phyloP scores from a whole-genome alignment of 345 rosid species.

The Mallotus nudiflorus region DNA sequence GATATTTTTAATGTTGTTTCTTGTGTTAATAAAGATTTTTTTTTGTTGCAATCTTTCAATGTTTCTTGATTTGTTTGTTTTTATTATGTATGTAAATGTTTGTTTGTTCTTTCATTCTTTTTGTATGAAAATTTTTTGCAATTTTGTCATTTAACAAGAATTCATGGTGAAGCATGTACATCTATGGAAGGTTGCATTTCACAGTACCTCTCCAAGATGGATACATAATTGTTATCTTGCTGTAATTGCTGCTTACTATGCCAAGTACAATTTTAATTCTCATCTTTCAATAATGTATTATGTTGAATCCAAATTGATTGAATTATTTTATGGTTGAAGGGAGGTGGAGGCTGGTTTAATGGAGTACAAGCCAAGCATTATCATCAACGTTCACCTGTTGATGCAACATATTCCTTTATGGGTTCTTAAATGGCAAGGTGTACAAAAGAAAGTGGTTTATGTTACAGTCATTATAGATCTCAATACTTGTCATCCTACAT shows the following conservation, averaged over 20 bases:
- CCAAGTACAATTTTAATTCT: conserved; percentile 68
- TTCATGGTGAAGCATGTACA: conserved; percentile 97
- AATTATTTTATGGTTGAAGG: conserved; percentile 39
- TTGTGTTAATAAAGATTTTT: no score
- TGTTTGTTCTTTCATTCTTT: not conserved
- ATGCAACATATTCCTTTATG: conserved; percentile 95
- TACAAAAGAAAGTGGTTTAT: conserved; percentile 85
- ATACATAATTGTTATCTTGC: conserved; percentile 80
- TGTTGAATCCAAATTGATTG: not conserved
- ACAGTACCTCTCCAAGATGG: conserved; percentile 92
- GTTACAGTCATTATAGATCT: conserved; percentile 93
- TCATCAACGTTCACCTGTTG: conserved; percentile 92
- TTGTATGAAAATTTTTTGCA: not conserved
- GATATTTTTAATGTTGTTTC: no score
- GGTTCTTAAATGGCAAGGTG: conserved; percentile 96
- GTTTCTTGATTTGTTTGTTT: not conserved
- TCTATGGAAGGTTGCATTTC: conserved; percentile 94
- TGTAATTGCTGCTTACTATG: conserved; percentile 90
- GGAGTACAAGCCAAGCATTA: conserved; percentile 93
- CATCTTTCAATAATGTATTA: no score
- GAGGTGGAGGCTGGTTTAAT: conserved; percentile 95
- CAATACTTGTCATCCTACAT: conserved; percentile 88
- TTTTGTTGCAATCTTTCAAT: not conserved
- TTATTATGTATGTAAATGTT: not conserved
- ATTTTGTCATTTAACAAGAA: not conserved